phyloP scores from a whole-genome alignment of 805 yeast genomes.

The Blastobotrys robertii region DNA sequence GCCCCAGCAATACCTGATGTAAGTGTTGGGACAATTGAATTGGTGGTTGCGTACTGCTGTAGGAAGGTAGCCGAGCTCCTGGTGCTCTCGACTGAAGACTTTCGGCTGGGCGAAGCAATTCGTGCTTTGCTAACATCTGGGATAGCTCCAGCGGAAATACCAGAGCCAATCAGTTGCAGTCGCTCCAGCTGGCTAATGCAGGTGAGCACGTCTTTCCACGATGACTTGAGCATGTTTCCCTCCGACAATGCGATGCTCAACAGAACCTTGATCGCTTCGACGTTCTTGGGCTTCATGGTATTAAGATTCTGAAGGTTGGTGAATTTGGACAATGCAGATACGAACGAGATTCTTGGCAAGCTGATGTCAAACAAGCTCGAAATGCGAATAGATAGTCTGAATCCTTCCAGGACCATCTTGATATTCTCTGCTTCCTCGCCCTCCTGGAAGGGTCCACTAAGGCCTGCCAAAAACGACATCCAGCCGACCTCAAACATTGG shows the following conservation, averaged over 20 bases:
- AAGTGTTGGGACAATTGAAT: conserved; percentile 6
- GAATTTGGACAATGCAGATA: conserved; percentile 83
- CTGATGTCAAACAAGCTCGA: conserved; percentile 76
- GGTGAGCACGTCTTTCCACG: conserved; percentile 80
- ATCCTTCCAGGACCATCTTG: conserved; percentile 67
- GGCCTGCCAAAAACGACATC: conserved; percentile 95
- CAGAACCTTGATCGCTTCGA: conserved; percentile 66
- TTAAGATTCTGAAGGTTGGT: conserved; percentile 69
- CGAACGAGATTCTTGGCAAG: conserved; percentile 79
- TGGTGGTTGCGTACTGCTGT: background rate
- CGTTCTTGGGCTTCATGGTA: conserved; percentile 69
- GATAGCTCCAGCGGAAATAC: conserved; percentile 69
- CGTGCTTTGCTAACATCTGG: conserved; percentile 82
- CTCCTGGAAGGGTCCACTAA: conserved; percentile 89
- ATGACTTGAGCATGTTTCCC: conserved; percentile 59
- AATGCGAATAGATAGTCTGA: conserved; percentile 70
- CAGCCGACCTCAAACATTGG: conserved; percentile 90
- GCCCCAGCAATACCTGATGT: conserved; percentile 26
- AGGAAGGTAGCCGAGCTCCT: conserved; percentile 7
- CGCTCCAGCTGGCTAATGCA: conserved; percentile 88
- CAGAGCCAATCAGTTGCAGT: conserved; percentile 77
- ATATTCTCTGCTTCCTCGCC: conserved; percentile 54
- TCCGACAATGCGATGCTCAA: conserved; percentile 69
- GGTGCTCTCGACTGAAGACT: conserved; percentile 11
- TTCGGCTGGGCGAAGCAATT: conserved; percentile 33